These are phyloP conservation scores for Penicillium maclennaniae DNA, from an alignment of 495 filamentous ascomycete species.

Conservation along the genomic window DNA sequence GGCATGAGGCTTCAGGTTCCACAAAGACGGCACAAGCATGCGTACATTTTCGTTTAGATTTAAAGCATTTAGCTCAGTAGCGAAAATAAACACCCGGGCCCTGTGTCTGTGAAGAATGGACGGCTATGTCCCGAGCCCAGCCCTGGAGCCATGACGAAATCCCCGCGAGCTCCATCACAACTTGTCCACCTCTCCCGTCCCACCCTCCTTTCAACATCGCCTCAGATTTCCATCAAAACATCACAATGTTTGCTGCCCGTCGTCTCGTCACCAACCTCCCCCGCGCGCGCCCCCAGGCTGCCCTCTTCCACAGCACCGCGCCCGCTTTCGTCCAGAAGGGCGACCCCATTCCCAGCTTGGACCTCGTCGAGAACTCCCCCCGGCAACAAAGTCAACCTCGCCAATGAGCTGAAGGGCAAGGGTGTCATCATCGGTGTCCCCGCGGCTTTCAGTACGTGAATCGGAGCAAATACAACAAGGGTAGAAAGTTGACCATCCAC, in stretches of 20 bases:
- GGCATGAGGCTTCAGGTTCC: neutral
- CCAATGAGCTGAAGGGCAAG: constrained; percentile 66
- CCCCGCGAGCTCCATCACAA: constrained; percentile 5
- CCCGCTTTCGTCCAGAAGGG: constrained; percentile 55
- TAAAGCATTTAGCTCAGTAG: neutral
- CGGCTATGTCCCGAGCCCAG: neutral
- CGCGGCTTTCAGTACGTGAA: constrained; percentile 71
- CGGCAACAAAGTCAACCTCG: constrained; percentile 84
- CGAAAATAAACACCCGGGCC: neutral
- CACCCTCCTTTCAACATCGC: neutral
- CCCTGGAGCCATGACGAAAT: constrained; percentile 11
- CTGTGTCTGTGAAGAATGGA: neutral
- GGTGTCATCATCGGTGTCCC: constrained; percentile 87
- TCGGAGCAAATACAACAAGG: neutral
- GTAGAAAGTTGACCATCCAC: constrained; percentile 7
- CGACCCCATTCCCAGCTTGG: constrained; percentile 60
- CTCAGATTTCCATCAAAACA: neutral
- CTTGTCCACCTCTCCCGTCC: neutral
- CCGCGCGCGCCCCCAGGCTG: constrained; percentile 33
- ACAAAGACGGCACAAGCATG: neutral
- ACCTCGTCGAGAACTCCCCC: constrained; percentile 56
- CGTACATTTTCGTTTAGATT: neutral
- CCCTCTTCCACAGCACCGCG: constrained; percentile 51
- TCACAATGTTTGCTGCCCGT: constrained; percentile 42
- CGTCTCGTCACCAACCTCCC: constrained; percentile 36